phyloP scores from a whole-genome alignment of 306 rosid genomes.

The Sophora flavescens region DNA sequence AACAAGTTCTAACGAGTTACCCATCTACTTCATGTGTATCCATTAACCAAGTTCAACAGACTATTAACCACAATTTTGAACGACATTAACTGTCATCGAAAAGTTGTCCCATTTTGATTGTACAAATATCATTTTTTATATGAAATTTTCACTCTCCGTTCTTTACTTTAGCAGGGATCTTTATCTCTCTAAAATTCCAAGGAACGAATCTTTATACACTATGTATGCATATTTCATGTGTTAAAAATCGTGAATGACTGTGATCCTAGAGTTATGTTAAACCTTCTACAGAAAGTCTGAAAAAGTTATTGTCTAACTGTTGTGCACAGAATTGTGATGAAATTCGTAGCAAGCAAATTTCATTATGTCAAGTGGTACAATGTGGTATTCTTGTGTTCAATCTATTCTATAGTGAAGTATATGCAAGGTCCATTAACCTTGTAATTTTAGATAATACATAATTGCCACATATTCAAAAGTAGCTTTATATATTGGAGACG shows the following conservation, averaged over 20 bases:
- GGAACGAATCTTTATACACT: conserved; percentile 20
- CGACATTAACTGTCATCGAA: too few relatives aligned
- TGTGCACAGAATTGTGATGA: conserved; percentile 11
- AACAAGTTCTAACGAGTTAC: too few relatives aligned
- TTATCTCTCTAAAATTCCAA: conserved; percentile 4
- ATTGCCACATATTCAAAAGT: neutral
- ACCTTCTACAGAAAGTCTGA: neutral
- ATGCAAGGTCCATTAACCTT: conserved; percentile 5
- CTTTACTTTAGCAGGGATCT: neutral
- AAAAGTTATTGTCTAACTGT: conserved; percentile 17
- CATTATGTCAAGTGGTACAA: neutral
- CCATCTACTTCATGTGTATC: too few relatives aligned
- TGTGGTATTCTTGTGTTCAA: neutral
- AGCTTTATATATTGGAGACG: conserved; percentile 2
- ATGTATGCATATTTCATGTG: conserved; percentile 1
- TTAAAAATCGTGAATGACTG: neutral
- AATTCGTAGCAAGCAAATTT: neutral
- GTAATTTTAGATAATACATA: conserved; percentile 27
- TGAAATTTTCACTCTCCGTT: neutral
- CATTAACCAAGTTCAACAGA: too few relatives aligned
- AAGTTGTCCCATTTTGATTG: too few relatives aligned
- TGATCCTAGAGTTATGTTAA: neutral
- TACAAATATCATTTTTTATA: too few relatives aligned
- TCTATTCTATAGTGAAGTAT: conserved; percentile 11
- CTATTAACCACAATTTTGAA: too few relatives aligned